Base-by-base conservation (phyloP, 2,329 filamentous ascomycete genomes). In the Neoarthrinium moseri region DNA sequence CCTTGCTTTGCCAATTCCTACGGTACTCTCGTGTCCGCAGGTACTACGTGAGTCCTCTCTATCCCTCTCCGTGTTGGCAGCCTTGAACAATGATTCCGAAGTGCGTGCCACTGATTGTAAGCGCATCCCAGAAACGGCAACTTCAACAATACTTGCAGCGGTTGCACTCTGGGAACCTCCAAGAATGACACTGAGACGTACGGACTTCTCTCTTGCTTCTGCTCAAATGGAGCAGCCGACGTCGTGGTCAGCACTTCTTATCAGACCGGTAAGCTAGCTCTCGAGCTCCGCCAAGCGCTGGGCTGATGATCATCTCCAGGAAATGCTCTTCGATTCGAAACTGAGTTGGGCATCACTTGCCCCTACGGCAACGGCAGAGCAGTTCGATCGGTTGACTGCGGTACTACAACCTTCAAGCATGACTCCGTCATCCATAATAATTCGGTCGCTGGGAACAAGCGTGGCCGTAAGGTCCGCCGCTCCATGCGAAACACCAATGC, bases 1-100 rank as follows among this genome's bases (percentile, higher is more conserved):
- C 43, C 36, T 5, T 49, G 47, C 29, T 40, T 49, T 36, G 33
- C 43, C 26, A 49, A 49, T 18, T 30, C 26, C 17, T 42, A 38
- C 11, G 47, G 47, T 12, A 27, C 22, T 10, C 26, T 49, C 11
- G 26, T 43, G 6, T 26, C 42, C 2, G 33, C 47, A 15, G 30
- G 26, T 12, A 38, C 27, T 12, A 42, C 42, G 47, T 45, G 21
- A 18, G 43, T 15, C 13, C 2, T n/a, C 8, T 8, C 8, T n/a
- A 29, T 29, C 26, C 26, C 8, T 29, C n/a, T n/a, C 26, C 26
- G n/a, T n/a, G n/a, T n/a, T n/a, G n/a, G n/a, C n/a, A n/a, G n/a
- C n/a, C n/a, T n/a, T n/a, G n/a, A n/a, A n/a, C n/a, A n/a, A n/a
- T n/a, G n/a, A n/a, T n/a, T n/a, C 26, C 26, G 8, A n/a, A 29